These are phyloP conservation scores for Populus deltoides DNA, from an alignment of 345 rosid species.

Conservation along the genomic window DNA sequence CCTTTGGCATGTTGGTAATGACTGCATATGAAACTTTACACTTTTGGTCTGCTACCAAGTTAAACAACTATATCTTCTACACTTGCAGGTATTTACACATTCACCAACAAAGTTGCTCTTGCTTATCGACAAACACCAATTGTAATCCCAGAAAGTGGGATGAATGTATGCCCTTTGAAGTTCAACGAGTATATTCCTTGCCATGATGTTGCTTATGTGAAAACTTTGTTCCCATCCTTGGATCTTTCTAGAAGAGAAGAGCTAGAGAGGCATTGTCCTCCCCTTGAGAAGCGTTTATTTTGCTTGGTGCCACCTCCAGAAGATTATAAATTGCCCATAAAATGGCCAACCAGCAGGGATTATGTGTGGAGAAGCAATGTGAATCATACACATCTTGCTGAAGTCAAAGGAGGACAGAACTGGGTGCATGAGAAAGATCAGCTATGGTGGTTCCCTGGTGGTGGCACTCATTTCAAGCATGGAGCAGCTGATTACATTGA, in stretches of 20 bases:
- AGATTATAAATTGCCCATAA: conserved; percentile 79
- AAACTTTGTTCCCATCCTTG: conserved; percentile 50
- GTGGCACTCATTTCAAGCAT: conserved; percentile 95
- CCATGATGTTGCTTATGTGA: conserved; percentile 60
- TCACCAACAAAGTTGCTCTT: conserved; percentile 55
- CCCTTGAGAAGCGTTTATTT: conserved; percentile 68
- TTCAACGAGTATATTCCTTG: conserved; percentile 86
- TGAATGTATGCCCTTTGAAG: conserved; percentile 67
- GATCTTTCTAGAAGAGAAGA: conserved; percentile 72
- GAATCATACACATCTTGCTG: conserved; percentile 84
- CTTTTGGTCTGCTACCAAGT: neutral
- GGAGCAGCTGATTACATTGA: conserved; percentile 91
- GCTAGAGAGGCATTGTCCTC: conserved; percentile 87
- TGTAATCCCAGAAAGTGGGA: conserved; percentile 54
- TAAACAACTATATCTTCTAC: neutral
- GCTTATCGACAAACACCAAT: conserved; percentile 53
- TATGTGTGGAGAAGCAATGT: conserved; percentile 92
- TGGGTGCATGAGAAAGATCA: conserved; percentile 82
- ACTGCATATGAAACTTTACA: neutral
- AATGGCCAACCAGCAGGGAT: conserved; percentile 89
- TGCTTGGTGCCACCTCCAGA: conserved; percentile 88
- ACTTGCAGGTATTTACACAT: conserved; percentile 43
- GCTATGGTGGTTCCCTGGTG: conserved; percentile 97
- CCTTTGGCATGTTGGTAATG: neutral
- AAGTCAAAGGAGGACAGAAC: conserved; percentile 91